Evolutionary conservation across 1,284 basidiomycete species (phyloP).

Genomic region (Puccinia sorghi): DNA sequence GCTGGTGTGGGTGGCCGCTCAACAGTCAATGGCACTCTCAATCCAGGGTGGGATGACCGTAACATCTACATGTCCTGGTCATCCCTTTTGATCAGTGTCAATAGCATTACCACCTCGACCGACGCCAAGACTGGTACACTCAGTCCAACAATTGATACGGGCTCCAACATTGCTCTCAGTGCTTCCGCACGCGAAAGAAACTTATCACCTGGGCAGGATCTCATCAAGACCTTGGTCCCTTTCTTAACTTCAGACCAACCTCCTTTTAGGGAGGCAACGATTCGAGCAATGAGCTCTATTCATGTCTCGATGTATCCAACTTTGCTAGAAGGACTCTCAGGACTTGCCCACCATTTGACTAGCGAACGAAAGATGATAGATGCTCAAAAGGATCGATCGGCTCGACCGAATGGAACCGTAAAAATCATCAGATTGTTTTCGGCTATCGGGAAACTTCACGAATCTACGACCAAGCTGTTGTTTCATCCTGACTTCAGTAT

Average conservation of each 20-base stretch:
- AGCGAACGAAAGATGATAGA: slow-evolving; percentile 50
- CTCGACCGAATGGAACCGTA: slow-evolving; percentile 28
- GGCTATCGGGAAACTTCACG: slow-evolving; percentile 47
- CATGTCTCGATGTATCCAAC: slow-evolving; percentile 49
- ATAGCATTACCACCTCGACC: slow-evolving; percentile 46
- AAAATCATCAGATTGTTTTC: slow-evolving; percentile 48
- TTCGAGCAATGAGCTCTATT: slow-evolving; percentile 46
- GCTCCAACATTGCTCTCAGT: slow-evolving; percentile 31
- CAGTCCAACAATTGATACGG: slow-evolving; percentile 38
- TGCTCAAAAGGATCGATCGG: slow-evolving; percentile 47
- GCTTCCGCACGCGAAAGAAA: slow-evolving; percentile 25
- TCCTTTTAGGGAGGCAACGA: slow-evolving; percentile 34
- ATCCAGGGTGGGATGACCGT: slow-evolving; percentile 47
- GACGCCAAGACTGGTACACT: slow-evolving; percentile 40
- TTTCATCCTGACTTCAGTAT: slow-evolving; percentile 35
- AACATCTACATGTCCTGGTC: slow-evolving; percentile 49
- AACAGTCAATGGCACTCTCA: slow-evolving; percentile 24
- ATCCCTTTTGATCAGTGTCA: slow-evolving; percentile 42
- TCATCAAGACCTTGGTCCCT: slow-evolving; percentile 45
- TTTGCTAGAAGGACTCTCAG: slow-evolving; percentile 42
- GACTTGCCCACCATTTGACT: slow-evolving; percentile 49
- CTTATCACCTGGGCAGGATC: slow-evolving; percentile 47
- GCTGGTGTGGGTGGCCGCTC: slow-evolving; percentile 45
- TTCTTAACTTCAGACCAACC: slow-evolving; percentile 50
- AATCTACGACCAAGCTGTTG: slow-evolving; percentile 44